Evolutionary conservation across 768 basidiomycete genomes (phyloP).

Genomic region (Tulasnella sp.): DNA sequence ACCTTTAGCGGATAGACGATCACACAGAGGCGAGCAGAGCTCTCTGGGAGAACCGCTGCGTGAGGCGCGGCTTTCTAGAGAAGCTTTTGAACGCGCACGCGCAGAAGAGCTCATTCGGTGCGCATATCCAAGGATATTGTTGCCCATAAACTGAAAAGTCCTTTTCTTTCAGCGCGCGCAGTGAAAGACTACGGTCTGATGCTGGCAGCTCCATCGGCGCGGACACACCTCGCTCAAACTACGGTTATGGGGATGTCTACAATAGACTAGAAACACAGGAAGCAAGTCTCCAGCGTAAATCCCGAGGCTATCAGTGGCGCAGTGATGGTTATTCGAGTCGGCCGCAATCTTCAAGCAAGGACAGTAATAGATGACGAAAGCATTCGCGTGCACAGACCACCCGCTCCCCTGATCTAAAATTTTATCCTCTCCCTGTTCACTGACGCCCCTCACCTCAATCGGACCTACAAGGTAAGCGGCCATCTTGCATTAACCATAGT

Average conservation of each 20-base stretch:
- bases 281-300: slow-evolving; percentile 13
- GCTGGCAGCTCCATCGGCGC: slow-evolving; percentile 11
- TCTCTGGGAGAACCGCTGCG: background rate
- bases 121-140: background rate
- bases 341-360: too few species aligned
- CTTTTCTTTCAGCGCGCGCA: background rate
- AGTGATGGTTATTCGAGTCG: background rate
- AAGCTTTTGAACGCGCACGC: slow-evolving; percentile 30
- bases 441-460: background rate
- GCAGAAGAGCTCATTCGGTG: slow-evolving; percentile 32
- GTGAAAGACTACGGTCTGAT: slow-evolving; percentile 12
- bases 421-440: background rate
- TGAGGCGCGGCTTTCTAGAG: slow-evolving; percentile 29
- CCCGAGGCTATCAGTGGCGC: background rate
- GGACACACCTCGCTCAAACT: slow-evolving; percentile 19
- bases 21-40: slow-evolving; percentile 6
- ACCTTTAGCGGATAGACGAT: background rate
- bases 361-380: background rate
- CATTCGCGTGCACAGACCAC: slow-evolving; percentile 2
- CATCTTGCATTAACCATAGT: background rate
- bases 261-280: slow-evolving; percentile 32
- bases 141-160: background rate
- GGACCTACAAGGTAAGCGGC: background rate
- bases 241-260: slow-evolving; percentile 33
- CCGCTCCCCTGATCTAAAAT: background rate